phyloP scores from a whole-genome alignment of 2,329 filamentous ascomycete species.

The Coleophoma cylindrospora region DNA sequence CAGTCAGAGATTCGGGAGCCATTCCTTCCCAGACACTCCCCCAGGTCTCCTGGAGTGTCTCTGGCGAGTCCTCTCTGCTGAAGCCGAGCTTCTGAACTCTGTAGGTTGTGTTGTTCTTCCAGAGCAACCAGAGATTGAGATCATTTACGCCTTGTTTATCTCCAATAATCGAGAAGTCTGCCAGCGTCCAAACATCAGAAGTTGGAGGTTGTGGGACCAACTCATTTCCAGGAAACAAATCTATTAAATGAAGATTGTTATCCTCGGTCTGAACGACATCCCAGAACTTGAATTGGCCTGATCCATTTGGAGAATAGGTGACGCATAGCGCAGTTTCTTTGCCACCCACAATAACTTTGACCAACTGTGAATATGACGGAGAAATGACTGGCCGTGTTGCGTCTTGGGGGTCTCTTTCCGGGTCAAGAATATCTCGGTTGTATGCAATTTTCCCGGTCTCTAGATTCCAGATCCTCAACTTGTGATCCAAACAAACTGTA shows the following conservation, averaged over 20 bases:
- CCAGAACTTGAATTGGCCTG: constrained; percentile 95
- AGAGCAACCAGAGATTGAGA: constrained; percentile 68
- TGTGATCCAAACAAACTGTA: constrained; percentile 85
- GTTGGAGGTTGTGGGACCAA: constrained; percentile 65
- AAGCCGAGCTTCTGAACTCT: constrained; percentile 71
- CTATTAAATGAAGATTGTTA: constrained; percentile 56
- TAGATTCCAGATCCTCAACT: constrained; percentile 84
- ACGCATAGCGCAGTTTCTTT: constrained; percentile 56
- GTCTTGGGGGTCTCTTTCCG: constrained; percentile 61
- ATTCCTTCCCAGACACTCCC: constrained; percentile 65
- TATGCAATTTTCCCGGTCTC: constrained; percentile 72
- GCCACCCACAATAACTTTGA: constrained; percentile 62
- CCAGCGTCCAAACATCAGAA: constrained; percentile 74
- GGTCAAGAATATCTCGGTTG: constrained; percentile 72
- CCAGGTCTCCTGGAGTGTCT: constrained; percentile 42
- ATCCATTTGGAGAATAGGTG: constrained; percentile 83
- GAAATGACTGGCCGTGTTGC: constrained; percentile 71
- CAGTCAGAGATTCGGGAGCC: constrained; percentile 51
- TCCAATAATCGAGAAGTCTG: constrained; percentile 64
- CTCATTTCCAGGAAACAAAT: constrained; percentile 63
- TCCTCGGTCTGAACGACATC: constrained; percentile 60
- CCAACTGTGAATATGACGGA: constrained; percentile 69
- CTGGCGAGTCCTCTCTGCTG: constrained; percentile 42
- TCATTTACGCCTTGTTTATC: constrained; percentile 44
- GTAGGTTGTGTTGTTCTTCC: constrained; percentile 81